These are phyloP conservation scores for Trapa incisa DNA, from an alignment of 345 rosid genomes.

Conservation along the genomic window DNA sequence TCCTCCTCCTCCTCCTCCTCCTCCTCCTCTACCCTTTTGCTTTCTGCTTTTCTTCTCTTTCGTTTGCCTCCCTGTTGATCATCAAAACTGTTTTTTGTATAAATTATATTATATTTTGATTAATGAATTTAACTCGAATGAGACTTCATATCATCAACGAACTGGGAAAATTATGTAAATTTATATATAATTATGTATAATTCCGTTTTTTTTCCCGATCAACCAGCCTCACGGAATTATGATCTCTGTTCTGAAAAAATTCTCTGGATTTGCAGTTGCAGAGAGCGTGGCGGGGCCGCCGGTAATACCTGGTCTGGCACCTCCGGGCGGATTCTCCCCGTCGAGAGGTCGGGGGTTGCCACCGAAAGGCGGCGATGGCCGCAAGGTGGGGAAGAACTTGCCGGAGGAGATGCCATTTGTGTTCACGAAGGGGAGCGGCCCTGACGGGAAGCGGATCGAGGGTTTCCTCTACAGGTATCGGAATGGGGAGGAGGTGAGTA, in stretches of 20 bases:
- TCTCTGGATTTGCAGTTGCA: background rate
- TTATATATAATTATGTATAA: no score
- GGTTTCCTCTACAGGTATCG: conserved; percentile 38
- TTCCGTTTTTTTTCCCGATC: no score
- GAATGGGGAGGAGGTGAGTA: conserved; percentile 36
- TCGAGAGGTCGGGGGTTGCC: background rate
- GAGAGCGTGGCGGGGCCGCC: background rate
- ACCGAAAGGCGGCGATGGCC: conserved; percentile 4
- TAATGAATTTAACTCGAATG: no score
- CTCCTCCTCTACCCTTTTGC: background rate
- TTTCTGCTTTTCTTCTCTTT: no score
- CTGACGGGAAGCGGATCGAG: conserved; percentile 32
- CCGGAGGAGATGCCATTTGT: conserved; percentile 40
- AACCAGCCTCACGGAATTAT: no score
- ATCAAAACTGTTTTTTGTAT: no score
- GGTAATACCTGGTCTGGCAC: background rate
- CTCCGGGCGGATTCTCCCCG: no score
- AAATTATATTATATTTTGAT: no score
- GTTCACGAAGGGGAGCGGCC: conserved; percentile 34
- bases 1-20: background rate
- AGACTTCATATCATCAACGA: no score
- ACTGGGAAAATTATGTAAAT: no score
- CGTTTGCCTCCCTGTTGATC: no score
- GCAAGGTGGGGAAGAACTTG: background rate
- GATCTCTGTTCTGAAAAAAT: no score